These are phyloP conservation scores for Oryza australiensis DNA, from an alignment of 176 grass and related monocot genomes.

Conservation along the genomic window DNA sequence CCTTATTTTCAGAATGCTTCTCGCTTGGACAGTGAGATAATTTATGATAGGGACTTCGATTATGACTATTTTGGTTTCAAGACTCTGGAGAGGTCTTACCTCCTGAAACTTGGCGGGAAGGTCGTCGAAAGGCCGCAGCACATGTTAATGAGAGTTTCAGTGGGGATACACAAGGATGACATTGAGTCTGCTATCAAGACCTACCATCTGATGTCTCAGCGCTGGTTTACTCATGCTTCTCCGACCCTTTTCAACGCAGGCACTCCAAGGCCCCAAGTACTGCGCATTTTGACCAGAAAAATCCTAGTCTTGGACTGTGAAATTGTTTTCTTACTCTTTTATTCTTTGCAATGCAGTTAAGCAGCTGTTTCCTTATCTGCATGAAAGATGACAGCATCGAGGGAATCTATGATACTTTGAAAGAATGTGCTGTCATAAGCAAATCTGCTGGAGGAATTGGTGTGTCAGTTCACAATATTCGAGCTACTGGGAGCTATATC, in stretches of 20 bases:
- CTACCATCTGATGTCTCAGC: constrained; percentile 93
- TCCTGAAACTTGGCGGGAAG: constrained; percentile 68
- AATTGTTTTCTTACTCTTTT: constrained; percentile 18
- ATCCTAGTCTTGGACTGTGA: neutral
- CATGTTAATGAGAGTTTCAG: constrained; percentile 97
- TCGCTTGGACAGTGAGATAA: constrained; percentile 89
- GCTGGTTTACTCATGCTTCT: constrained; percentile 97
- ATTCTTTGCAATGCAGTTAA: constrained; percentile 54
- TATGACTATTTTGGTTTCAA: constrained; percentile 99
- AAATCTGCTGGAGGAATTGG: constrained; percentile 98
- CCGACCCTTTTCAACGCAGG: constrained; percentile 93
- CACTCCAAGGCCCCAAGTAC: constrained; percentile 85
- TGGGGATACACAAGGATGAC: constrained; percentile 96
- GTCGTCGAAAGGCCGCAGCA: constrained; percentile 84
- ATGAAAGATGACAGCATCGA: constrained; percentile 99
- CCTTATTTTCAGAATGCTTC: constrained; percentile 70
- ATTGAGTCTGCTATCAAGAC: constrained; percentile 76
- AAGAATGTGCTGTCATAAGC: constrained; percentile 92
- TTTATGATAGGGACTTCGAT: constrained; percentile 97
- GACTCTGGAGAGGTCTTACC: constrained; percentile 93
- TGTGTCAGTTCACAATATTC: constrained; percentile 86
- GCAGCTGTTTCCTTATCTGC: constrained; percentile 95
- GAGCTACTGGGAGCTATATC: constrained; percentile 86
- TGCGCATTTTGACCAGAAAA: neutral
- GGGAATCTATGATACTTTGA: constrained; percentile 95